Evolutionary conservation across 129 eudicot species (phyloP), one percentile per base, ranked within the genome.

Genomic region (Smallanthus sonchifolius): DNA sequence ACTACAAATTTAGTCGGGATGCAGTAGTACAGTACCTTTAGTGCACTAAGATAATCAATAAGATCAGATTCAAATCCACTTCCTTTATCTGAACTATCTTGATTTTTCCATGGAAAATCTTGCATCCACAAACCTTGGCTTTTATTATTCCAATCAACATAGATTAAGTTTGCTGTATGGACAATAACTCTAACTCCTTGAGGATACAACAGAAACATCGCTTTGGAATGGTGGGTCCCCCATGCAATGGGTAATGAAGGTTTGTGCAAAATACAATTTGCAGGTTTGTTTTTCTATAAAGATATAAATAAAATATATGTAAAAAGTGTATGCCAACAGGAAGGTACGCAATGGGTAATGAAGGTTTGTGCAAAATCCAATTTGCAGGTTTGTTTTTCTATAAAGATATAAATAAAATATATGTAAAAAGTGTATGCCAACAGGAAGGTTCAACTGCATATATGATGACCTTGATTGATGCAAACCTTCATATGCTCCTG

Each of bases 201-300:
- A 77, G 97, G 90, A 85, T 94, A 94, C 48, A 94, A 86, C 76
- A 95, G 90, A 87, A 95, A 77, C 99, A 95, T 91, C 44, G 97
- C 99, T 82, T 95, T 95, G 34, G 99, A 95, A 79, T 95, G 99
- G 83, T 95, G 96, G 17, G 99, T 95, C 66, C 99, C 99, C 79
- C 93, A 95, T 69, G 99, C 90, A 61, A 95, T 95, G 35, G 99
- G 99, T 43, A 95, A 75, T 6, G 92, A 86, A 65, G 99, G 99
- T 80, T 91, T 95, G 87, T 95, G 99, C 70, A 95, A 80, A 55
- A 95, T 82, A 96, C 97, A 95, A 70, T 86, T 86, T 52, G 88
- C 69, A 70, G 83, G 91, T 82, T 88, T 95, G 80, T 59, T 87
- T 81, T 79, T 91, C 99, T 95, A 70, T 32, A 75, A 81, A 75